phyloP scores from a whole-genome alignment of 1,284 basidiomycete species.

The Lignosus rhinocerotis region DNA sequence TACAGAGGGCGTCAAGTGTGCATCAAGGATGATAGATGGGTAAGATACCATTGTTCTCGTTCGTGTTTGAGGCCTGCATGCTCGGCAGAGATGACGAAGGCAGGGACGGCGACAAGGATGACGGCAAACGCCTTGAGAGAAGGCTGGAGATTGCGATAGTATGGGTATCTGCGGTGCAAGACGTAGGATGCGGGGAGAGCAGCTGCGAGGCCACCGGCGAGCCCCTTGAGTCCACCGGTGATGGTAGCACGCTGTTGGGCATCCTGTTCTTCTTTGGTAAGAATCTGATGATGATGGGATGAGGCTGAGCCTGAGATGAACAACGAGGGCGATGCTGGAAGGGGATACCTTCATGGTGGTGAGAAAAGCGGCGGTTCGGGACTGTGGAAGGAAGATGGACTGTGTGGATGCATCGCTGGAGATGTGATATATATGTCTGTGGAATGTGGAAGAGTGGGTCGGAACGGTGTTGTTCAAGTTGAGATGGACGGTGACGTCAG shows the following conservation, averaged over 20 bases:
- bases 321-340: neutral
- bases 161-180: constrained; percentile 54
- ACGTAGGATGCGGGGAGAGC: constrained; percentile 61
- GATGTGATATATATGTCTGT: neutral
- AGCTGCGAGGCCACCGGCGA: constrained; percentile 49
- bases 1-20: constrained; percentile 27
- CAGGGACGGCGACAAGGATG: constrained; percentile 67
- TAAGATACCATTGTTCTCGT: constrained; percentile 59
- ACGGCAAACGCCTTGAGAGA: constrained; percentile 78
- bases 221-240: constrained; percentile 67
- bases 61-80: constrained; percentile 77
- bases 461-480: no score
- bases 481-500: no score
- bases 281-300: constrained; percentile 34
- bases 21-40: neutral
- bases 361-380: no score
- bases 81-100: constrained; percentile 78
- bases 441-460: neutral
- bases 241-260: constrained; percentile 57
- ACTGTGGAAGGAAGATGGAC: no score
- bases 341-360: constrained; percentile 20
- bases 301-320: neutral
- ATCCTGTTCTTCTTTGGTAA: constrained; percentile 46
- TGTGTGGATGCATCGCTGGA: no score
- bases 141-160: constrained; percentile 70